phyloP scores from a whole-genome alignment of 2,329 filamentous ascomycete species.

The Ceratocystis variospora region DNA sequence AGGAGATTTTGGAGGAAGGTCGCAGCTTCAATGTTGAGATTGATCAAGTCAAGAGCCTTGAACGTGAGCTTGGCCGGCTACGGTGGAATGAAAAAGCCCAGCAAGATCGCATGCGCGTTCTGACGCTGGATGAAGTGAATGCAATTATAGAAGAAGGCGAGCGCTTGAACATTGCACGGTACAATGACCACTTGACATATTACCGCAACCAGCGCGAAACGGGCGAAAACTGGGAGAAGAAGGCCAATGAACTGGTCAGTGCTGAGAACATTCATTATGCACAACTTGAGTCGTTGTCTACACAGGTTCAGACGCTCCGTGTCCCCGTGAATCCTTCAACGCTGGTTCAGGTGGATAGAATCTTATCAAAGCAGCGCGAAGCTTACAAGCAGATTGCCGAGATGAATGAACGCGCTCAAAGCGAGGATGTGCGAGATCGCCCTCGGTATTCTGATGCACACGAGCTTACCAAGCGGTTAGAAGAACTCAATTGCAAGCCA shows the following conservation, averaged over 20 bases:
- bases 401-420: conserved; percentile 62
- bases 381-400: conserved; percentile 78
- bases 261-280: conserved; percentile 87
- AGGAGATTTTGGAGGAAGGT: conserved; percentile 81
- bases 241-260: conserved; percentile 83
- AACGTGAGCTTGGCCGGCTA: conserved; percentile 67
- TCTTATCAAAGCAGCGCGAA: conserved; percentile 89
- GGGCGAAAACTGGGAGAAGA: conserved; percentile 80
- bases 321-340: conserved; percentile 76
- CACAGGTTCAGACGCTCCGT: conserved; percentile 55
- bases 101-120: conserved; percentile 45
- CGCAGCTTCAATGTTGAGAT: conserved; percentile 83
- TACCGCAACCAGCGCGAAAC: conserved; percentile 62
- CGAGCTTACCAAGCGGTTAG: conserved; percentile 73
- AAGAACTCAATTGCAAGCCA: conserved; percentile 85
- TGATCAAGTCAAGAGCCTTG: conserved; percentile 71
- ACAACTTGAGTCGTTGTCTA: conserved; percentile 80
- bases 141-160: conserved; percentile 65
- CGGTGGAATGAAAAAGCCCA: conserved; percentile 77
- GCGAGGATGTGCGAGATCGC: conserved; percentile 60
- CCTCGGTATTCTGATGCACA: conserved; percentile 84
- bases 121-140: conserved; percentile 65
- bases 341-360: conserved; percentile 70
- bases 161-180: conserved; percentile 62
- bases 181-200: conserved; percentile 64